These are phyloP conservation scores for Stephanodiscus minutulus DNA, from an alignment of 108 stramenopile genomes.

Conservation along the genomic window DNA sequence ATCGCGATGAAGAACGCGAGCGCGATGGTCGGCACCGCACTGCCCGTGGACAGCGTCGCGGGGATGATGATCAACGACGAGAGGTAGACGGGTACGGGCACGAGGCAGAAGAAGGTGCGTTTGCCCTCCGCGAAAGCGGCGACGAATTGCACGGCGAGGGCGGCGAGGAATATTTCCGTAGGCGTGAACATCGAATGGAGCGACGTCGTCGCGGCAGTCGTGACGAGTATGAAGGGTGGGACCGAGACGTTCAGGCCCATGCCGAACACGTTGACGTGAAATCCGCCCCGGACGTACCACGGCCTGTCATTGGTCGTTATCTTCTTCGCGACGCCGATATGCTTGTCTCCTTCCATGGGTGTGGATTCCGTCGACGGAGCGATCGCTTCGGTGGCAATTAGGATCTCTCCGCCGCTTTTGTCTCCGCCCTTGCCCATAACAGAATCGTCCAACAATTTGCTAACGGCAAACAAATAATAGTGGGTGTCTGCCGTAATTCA, in stretches of 20 bases:
- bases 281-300: slow-evolving; percentile 58
- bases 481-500: no score
- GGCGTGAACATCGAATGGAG: neutral
- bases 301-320: slow-evolving; percentile 5
- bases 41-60: slow-evolving; percentile 13
- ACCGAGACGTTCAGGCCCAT: slow-evolving; percentile 52
- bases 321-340: neutral
- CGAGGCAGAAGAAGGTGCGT: slow-evolving; percentile 46
- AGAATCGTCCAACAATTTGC: no score
- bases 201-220: slow-evolving; percentile 11
- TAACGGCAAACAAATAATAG: no score
- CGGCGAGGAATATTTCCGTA: slow-evolving; percentile 16
- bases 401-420: neutral
- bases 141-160: slow-evolving; percentile 16
- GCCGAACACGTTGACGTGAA: slow-evolving; percentile 52
- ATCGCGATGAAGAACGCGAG: slow-evolving; percentile 27
- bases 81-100: slow-evolving; percentile 48
- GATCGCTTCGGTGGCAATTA: neutral
- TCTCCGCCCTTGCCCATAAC: slow-evolving; percentile 7
- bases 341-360: neutral
- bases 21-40: neutral
- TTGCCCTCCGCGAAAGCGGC: slow-evolving; percentile 24
- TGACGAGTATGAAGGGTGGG: slow-evolving; percentile 32
- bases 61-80: slow-evolving; percentile 29
- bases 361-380: neutral